These are phyloP conservation scores for Phytophthora citricola DNA, from an alignment of 352 stramenopile species.

Conservation along the genomic window DNA sequence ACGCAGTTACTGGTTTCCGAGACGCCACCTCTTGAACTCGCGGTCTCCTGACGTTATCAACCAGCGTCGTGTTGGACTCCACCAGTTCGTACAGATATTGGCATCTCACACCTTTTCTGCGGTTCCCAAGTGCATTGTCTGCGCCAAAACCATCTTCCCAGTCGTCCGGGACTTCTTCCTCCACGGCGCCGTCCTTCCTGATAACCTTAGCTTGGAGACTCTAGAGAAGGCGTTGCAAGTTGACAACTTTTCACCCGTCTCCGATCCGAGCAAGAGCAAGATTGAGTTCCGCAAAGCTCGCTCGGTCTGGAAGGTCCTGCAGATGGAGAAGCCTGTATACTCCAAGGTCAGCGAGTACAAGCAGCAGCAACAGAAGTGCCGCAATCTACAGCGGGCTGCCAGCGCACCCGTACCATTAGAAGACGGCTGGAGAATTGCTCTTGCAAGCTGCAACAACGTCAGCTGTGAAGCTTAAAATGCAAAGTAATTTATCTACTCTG, in stretches of 20 bases:
- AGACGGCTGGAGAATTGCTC: slow-evolving; percentile 13
- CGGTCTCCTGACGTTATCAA: slow-evolving; percentile 50
- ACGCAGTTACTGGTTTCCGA: slow-evolving; percentile 63
- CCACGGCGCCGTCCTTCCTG: slow-evolving; percentile 26
- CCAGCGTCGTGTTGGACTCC: slow-evolving; percentile 53
- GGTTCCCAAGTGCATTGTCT: slow-evolving; percentile 75
- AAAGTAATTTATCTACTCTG: slow-evolving; percentile 12
- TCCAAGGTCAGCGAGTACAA: slow-evolving; percentile 49
- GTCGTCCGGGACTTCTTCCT: slow-evolving; percentile 76
- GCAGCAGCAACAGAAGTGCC: slow-evolving; percentile 17
- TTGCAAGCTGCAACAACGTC: slow-evolving; percentile 9
- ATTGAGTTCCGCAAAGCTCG: slow-evolving; percentile 74
- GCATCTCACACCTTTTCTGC: slow-evolving; percentile 77
- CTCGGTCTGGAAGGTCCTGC: slow-evolving; percentile 66
- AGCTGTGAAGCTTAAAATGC: slow-evolving; percentile 12
- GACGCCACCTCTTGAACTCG: slow-evolving; percentile 64
- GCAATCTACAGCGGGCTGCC: slow-evolving; percentile 7
- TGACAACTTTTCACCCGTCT: slow-evolving; percentile 65
- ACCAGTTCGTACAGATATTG: slow-evolving; percentile 66
- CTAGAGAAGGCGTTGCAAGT: slow-evolving; percentile 45
- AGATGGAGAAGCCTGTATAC: slow-evolving; percentile 69
- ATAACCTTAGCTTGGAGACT: slow-evolving; percentile 33
- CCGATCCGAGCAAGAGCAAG: slow-evolving; percentile 78
- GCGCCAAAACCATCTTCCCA: slow-evolving; percentile 62
- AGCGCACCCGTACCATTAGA: slow-evolving; percentile 12